Evolutionary conservation across 805 yeast genomes (phyloP), one percentile per base, ranked within the genome.

Genomic region (Candida vaughaniae): DNA sequence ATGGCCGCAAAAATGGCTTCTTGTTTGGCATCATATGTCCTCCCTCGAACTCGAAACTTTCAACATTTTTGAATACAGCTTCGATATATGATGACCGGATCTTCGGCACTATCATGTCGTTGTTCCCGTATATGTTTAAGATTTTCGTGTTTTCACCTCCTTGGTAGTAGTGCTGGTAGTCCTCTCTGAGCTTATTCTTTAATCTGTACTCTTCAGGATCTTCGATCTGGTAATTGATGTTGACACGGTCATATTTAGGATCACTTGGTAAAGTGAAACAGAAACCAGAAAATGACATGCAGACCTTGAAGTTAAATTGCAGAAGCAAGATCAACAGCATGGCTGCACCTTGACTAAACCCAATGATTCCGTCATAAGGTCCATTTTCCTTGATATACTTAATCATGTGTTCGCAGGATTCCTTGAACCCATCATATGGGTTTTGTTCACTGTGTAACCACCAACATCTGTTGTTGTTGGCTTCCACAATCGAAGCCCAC

Each of bases 291-390:
- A 45, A 45, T 6, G 38, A 28, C 27, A 66, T 46, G 10, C 60
- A 41, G 5, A 62, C 38, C 5, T 66, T 52, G 22, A 64, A 42
- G 25, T 52, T 45, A 36, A 66, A 53, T 16, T 46, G 47, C 5
- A 43, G 41, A 10, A 64, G 47, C 11, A 45, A 23, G 2, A 57
- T 48, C 3, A 62, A 51, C 3, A 68, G 46, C 64, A 67, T 56
- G 6, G 66, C 63, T 2, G 70, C 71, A 20, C 73, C 73, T 43
- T 68, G 73, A 17, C 69, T 61, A 36, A 66, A 68, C 3, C 73
- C 73, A 23, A 68, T 47, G 16, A 68, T 51, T 0, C 72, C 73
- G 32, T 64, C 63, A 44, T 60, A 67, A 1, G 73, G 73, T 6
- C 73, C 73, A 38, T 66, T 48, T 30, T 50, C 33, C 25, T 49